These are phyloP conservation scores for Verbascum thapsus DNA, from an alignment of 257 asterid genomes.

Conservation along the genomic window DNA sequence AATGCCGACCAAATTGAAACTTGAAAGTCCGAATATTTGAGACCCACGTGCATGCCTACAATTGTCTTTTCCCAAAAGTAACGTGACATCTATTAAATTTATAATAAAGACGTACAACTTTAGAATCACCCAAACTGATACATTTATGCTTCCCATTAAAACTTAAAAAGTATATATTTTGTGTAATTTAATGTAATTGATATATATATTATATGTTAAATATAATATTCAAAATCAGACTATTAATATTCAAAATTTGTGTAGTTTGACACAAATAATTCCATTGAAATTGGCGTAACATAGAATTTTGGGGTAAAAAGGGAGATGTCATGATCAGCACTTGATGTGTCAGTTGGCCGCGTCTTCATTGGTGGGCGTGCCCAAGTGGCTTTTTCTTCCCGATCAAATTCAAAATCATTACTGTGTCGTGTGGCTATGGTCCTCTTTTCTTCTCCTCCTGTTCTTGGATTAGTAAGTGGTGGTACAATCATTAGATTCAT, in stretches of 20 bases:
- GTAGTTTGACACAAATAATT: too few species aligned
- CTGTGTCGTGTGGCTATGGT: constrained; percentile 8
- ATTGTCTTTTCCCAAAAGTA: constrained; percentile 22
- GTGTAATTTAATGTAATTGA: too few species aligned
- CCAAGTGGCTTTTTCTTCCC: constrained; percentile 27
- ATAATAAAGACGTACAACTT: constrained; percentile 18
- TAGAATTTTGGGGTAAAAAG: constrained; percentile 2
- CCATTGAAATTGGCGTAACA: too few species aligned
- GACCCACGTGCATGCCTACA: constrained; percentile 29
- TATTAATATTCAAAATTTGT: too few species aligned
- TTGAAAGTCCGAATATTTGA: constrained; percentile 20
- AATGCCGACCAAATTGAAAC: constrained; percentile 36
- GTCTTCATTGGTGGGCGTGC: constrained; percentile 42
- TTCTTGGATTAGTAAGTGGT: constrained; percentile 21
- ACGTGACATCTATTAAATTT: neutral
- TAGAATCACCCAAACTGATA: constrained; percentile 17
- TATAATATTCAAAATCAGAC: too few species aligned
- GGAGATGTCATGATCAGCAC: constrained; percentile 17
- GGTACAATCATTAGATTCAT: constrained; percentile 18
- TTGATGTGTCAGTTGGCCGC: constrained; percentile 28
- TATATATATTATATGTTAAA: too few species aligned
- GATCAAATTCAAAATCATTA: constrained; percentile 22
- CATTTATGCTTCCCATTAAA: too few species aligned
- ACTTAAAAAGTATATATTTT: too few species aligned
- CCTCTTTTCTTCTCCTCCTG: constrained; percentile 8